Conservation (phyloP, 805 yeast species). For the Candida sphagnicola region DNA sequence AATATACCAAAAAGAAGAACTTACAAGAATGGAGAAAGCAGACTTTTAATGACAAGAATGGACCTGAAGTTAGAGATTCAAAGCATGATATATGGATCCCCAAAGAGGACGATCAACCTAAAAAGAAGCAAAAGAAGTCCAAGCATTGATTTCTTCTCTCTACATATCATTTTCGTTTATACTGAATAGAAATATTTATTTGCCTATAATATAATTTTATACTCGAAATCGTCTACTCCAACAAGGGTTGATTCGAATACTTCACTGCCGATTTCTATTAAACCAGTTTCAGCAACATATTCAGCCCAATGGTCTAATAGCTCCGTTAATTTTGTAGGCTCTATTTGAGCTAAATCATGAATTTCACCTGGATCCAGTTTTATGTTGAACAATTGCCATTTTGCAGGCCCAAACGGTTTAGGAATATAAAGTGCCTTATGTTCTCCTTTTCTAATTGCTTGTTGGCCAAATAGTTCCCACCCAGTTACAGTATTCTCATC, state of each 20-base stretch:
- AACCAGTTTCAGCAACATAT: constrained; percentile 50
- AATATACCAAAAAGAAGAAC: constrained; percentile 70
- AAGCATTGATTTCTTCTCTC: not conserved
- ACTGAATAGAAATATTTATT: not conserved
- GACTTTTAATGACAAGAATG: constrained; percentile 64
- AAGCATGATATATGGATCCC: constrained; percentile 40
- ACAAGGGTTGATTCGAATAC: constrained; percentile 6
- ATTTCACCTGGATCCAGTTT: constrained; percentile 50
- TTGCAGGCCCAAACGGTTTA: constrained; percentile 43
- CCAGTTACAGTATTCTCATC: constrained; percentile 45
- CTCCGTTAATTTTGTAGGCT: constrained; percentile 36
- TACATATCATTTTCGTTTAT: not conserved
- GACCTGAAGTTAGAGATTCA: constrained; percentile 32
- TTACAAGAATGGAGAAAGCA: constrained; percentile 86
- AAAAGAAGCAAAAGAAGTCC: constrained; percentile 6
- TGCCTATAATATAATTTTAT: not conserved
- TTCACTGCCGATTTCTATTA: constrained; percentile 28
- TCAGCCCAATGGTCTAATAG: constrained; percentile 47
- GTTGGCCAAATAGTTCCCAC: constrained; percentile 58
- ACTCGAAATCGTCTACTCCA: not conserved
- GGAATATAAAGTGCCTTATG: constrained; percentile 49
- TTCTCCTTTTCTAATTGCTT: constrained; percentile 48
- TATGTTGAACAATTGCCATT: constrained; percentile 48
- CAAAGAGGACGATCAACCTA: constrained; percentile 14
- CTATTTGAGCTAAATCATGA: constrained; percentile 34